A percentile compares a stretch with the other conserved stretches of the same genome.
phyloP scores from a whole-genome alignment of 2,329 filamentous ascomycete genomes.

The Truncatella angustata region DNA sequence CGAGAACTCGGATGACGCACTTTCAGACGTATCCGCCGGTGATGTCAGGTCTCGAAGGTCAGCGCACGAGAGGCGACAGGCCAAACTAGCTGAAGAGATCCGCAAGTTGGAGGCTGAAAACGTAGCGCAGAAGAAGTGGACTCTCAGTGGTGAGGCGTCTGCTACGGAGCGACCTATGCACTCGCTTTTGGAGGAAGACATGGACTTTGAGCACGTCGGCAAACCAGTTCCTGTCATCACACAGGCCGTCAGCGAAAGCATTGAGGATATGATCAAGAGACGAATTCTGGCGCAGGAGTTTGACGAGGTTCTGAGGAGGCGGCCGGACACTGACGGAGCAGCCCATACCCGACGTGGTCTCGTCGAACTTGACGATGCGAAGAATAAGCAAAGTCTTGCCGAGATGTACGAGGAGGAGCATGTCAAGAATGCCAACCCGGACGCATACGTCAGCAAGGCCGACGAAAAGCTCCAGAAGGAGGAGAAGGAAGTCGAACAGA shows the following conservation, averaged over 20 bases:
- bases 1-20: conserved; percentile 62
- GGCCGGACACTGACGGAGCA: conserved; percentile 67
- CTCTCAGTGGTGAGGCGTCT: conserved; percentile 81
- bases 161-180: conserved; percentile 82
- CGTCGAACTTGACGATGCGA: conserved; percentile 81
- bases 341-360: conserved; percentile 65
- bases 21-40: conserved; percentile 65
- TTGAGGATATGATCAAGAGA: conserved; percentile 91
- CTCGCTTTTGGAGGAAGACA: conserved; percentile 88
- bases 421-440: conserved; percentile 72
- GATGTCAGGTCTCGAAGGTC: conserved; percentile 75
- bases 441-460: conserved; percentile 74
- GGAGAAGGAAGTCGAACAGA: conserved; percentile 74
- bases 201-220: conserved; percentile 92
- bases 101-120: conserved; percentile 85
- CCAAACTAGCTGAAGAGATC: conserved; percentile 85
- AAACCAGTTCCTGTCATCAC: conserved; percentile 96
- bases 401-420: conserved; percentile 96
- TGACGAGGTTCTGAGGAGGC: conserved; percentile 81
- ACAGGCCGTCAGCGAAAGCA: conserved; percentile 82
- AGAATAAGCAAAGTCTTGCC: conserved; percentile 81
- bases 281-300: conserved; percentile 89
- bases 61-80: conserved; percentile 81
- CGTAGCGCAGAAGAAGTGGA: conserved; percentile 89
- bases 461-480: conserved; percentile 81